These are phyloP conservation scores for Trichoderma reesei DNA, from an alignment of 495 filamentous ascomycete genomes.

Conservation along the genomic window DNA sequence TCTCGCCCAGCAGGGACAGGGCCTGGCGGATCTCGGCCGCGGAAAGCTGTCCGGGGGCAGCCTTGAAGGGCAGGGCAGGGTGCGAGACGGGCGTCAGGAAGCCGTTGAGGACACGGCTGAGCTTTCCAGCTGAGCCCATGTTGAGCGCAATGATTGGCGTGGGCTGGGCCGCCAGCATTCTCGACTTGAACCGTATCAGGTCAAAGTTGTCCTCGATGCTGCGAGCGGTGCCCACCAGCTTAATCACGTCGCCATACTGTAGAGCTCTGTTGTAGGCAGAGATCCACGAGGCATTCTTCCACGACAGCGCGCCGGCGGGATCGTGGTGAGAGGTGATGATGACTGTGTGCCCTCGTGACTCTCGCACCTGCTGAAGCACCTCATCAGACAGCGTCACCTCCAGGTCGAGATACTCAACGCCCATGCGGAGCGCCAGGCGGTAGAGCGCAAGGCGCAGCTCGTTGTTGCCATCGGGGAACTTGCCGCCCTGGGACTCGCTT, in stretches of 20 bases:
- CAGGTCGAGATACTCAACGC: slow-evolving; percentile 85
- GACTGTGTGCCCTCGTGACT: slow-evolving; percentile 56
- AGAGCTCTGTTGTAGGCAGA: slow-evolving; percentile 78
- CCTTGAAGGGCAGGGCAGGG: slow-evolving; percentile 77
- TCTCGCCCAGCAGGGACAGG: slow-evolving; percentile 68
- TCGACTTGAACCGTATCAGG: slow-evolving; percentile 71
- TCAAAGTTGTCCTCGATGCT: slow-evolving; percentile 76
- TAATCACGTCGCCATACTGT: slow-evolving; percentile 83
- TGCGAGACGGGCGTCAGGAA: slow-evolving; percentile 97
- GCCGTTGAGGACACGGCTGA: slow-evolving; percentile 78
- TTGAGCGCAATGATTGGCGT: slow-evolving; percentile 88
- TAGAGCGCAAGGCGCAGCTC: slow-evolving; percentile 65
- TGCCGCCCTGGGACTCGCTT: slow-evolving; percentile 76
- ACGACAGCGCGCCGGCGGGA: slow-evolving; percentile 65
- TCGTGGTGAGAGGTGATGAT: slow-evolving; percentile 97
- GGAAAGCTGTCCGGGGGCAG: slow-evolving; percentile 89
- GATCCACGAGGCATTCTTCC: slow-evolving; percentile 84
- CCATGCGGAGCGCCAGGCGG: slow-evolving; percentile 65
- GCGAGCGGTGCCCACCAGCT: slow-evolving; percentile 79
- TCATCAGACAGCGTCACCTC: slow-evolving; percentile 79
- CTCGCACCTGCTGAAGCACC: slow-evolving; percentile 55
- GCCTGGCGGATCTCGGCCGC: slow-evolving; percentile 77
- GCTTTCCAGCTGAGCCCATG: slow-evolving; percentile 82
- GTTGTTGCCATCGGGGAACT: slow-evolving; percentile 69
- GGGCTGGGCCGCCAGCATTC: slow-evolving; percentile 59